Conservation (phyloP, 2,329 filamentous ascomycete genomes). For the Podosphaera aphanis region DNA sequence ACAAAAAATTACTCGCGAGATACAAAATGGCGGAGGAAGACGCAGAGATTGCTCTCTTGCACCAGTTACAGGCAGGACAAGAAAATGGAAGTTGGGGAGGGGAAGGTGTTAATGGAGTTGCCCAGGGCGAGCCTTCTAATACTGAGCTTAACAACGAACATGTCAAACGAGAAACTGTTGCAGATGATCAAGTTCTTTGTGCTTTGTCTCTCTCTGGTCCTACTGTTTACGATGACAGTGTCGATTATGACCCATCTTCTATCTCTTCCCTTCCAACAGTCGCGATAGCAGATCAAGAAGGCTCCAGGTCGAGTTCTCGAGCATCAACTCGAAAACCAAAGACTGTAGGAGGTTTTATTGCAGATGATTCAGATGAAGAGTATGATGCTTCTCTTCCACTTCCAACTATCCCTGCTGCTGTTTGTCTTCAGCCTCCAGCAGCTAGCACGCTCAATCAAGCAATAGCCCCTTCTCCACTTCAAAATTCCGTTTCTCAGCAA, state of each 20-base stretch:
- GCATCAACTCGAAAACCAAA: constrained; percentile 15
- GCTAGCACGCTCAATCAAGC: constrained; percentile 12
- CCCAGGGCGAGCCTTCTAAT: constrained; percentile 15
- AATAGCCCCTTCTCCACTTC: constrained; percentile 13
- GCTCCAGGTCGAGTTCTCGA: constrained; percentile 15
- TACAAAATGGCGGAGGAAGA: constrained; percentile 16
- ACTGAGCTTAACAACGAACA: constrained; percentile 17
- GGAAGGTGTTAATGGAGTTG: constrained; percentile 11
- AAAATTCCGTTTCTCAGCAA: constrained; percentile 12
- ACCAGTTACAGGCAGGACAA: constrained; percentile 17
- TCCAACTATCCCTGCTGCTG: constrained; percentile 4
- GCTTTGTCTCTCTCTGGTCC: constrained; percentile 16
- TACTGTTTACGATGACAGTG: constrained; percentile 13
- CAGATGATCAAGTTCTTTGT: constrained; percentile 18
- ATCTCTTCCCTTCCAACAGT: constrained; percentile 13
- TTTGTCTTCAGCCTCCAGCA: constrained; percentile 10
- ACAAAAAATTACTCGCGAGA: neutral
- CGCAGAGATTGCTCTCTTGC: constrained; percentile 18
- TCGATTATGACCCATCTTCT: constrained; percentile 16
- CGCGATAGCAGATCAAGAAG: constrained; percentile 11
- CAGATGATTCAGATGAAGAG: constrained; percentile 17
- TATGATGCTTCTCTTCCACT: constrained; percentile 12
- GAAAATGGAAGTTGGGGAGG: constrained; percentile 14
- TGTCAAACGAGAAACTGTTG: constrained; percentile 16
- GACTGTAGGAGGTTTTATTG: constrained; percentile 16